Base-by-base conservation (phyloP, 2,329 filamentous ascomycete genomes). In the Phialemoniopsis sp. region DNA sequence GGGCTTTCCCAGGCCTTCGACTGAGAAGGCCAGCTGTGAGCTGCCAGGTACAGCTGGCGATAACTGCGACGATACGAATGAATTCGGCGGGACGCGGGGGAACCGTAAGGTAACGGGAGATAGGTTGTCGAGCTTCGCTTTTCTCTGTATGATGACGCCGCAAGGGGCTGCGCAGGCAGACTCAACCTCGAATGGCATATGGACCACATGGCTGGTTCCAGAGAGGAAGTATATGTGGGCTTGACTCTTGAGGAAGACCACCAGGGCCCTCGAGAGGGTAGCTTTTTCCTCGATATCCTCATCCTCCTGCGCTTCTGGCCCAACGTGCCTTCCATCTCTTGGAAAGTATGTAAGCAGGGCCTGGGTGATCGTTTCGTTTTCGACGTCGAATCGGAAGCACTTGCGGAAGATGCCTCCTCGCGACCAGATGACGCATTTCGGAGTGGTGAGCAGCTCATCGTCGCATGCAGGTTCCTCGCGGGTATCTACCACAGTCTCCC, bases 181-280 rank as follows among this genome's bases (percentile, higher is more conserved):
- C 56, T 95, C 89, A 32, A 96, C 86, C 63, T 97, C 90, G 56
- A 98, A 98, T 2, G 91, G 91, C 55, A 98, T 80, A 58, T 95
- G 89, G 35, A 97, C 76, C 42, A 95, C 80, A 72, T 98, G 87
- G 56, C 80, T 93, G 28, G 88, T 83, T 15, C 91, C 91, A 3
- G 86, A 80, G 29, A 97, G 76, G 58, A 94, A 96, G 69, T 90
- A 94, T 48, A 98, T 80, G 57, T 97, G 91, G 16, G 88, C 89
- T 57, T 97, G 91, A 1, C 88, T 90, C 63, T 87, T 90, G 48
- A 98, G 78, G 50, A 97, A 86, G 36, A 98, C 86, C 8, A 97
- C 88, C 45, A 98, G 67, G 5, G 91, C 89, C 54, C 83, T 76
- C 32, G 77, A 75, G 17, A 78, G 59, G 10, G 47, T 39, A 8